Evolutionary conservation across 208 protist species (phyloP), one percentile per base, ranked within the genome.

Genomic region (Trypanosoma melophagium): DNA sequence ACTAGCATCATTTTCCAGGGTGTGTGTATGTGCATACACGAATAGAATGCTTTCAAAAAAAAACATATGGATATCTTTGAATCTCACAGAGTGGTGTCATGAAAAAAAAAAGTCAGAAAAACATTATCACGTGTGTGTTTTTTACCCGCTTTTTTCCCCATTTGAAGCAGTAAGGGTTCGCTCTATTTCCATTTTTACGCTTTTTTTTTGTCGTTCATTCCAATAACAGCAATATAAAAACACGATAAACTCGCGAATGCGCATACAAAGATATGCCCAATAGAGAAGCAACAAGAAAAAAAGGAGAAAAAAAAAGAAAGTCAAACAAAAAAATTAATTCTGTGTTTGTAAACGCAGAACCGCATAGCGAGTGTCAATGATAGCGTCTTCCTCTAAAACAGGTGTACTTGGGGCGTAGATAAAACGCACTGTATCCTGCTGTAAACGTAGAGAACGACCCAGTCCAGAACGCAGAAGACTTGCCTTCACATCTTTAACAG

Each of bases 381-480:
- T 42, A 4, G 45, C 66, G 7, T 35, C 42, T 13, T 85, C 86
- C 7, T 44, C 35, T 47, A 88, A 41, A 3, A 57, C 8, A 8
- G 75, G 67, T 9, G 54, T 22, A n/a, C 65, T 58, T 16, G 81
- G 81, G 10, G 70, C 78, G 60, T 87, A 87, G 14, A 45, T 55
- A n/a, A 89, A 65, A 28, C 21, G 38, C 16, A 87, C 24, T 19
- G 52, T n/a, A 8, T 75, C 55, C 41, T 31, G 51, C 8, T 62
- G 45, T 38, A 88, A 53, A n/a, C 74, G 76, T 55, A 88, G 52
- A 10, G 74, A 74, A 24, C 74, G 77, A 10, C 82, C 87, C 25
- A 87, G 59, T 4, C 77, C 77, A 22, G 71, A 83, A 60, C 82
- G 60, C 53, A 84, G 31, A 12, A 90, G 49, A 50, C 74, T 82